Base-by-base conservation (phyloP, 2,329 filamentous ascomycete species). In the Monosporascus sp. region DNA sequence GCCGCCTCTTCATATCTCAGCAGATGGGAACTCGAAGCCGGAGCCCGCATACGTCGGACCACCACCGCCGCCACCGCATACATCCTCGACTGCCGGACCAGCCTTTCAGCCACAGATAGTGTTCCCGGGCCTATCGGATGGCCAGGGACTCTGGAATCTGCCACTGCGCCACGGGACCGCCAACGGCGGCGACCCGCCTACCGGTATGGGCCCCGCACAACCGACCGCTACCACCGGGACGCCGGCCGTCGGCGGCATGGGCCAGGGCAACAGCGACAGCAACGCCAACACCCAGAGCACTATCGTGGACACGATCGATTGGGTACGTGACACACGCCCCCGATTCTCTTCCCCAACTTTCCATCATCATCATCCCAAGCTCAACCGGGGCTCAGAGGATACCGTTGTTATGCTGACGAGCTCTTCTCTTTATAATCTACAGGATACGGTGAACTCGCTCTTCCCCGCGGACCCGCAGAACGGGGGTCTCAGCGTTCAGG, bases 261-360 rank as follows among this genome's bases (percentile, higher is more conserved):
- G 18, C 46, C 22, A 22, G 14, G 5, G 41, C 38, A 8, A 22
- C n/a, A 14, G 20, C 44, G 20, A 43, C 54, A 52, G 38, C 50
- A 39, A 38, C 60, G 57, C n/a, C 47, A 37, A 39, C 53, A 35
- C 25, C 27, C 18, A 18, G 25, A 68, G 61, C 56, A 68, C 69
- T 57, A 60, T 72, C 38, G 74, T 77, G 68, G 70, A 82, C 41
- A 80, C 82, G 52, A 81, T 88, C 57, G 83, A 88, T 60, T 88
- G 84, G 85, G 84, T 86, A 69, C 72, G 81, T 74, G 22, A 39
- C 49, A 45, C 20, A 43, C 35, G 18, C 50, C 49, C 18, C 18
- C 18, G 3, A 6, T n/a, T 15, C 17, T 46, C 44, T 49, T 17
- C 18, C 18, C 27, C 11, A 18, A 7, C 50, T 39, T 39, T 9